phyloP scores from a whole-genome alignment of 2,329 filamentous ascomycete genomes.

The Lasiodiplodia citricola region DNA sequence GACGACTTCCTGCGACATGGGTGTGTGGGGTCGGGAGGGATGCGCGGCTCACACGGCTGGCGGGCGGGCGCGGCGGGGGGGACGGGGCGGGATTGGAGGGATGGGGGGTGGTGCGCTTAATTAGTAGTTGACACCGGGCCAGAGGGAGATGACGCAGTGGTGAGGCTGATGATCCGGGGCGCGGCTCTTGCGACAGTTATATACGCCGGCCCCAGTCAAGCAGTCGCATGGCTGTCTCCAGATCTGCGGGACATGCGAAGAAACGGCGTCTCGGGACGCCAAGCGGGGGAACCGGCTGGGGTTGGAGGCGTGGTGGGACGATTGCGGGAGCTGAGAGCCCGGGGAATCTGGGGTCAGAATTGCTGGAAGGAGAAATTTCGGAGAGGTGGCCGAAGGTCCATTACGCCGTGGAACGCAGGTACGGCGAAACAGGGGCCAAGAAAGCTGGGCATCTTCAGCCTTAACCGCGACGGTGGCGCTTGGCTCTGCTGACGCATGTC shows the following conservation, averaged over 20 bases:
- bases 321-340: neutral
- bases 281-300: neutral
- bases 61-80: neutral
- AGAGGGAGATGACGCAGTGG: constrained; percentile 10
- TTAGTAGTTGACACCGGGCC: neutral
- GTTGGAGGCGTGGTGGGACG: neutral
- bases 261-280: neutral
- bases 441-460: neutral
- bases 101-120: neutral
- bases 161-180: neutral
- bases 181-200: constrained; percentile 3
- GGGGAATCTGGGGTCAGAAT: constrained; percentile 6
- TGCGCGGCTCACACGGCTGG: neutral
- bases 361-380: constrained; percentile 13
- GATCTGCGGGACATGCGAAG: neutral
- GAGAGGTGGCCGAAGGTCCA: neutral
- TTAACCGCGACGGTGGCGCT: constrained; percentile 11
- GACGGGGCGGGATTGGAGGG: neutral
- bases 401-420: constrained; percentile 2
- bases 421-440: constrained; percentile 1
- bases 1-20: constrained; percentile 12
- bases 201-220: neutral
- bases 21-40: neutral
- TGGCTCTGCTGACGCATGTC: neutral
- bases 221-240: neutral